A percentile compares a stretch with the other conserved stretches of the same genome.
These are phyloP conservation scores for Clarireedia monteithiana DNA, from an alignment of 2,329 filamentous ascomycete species.

Conservation along the genomic window DNA sequence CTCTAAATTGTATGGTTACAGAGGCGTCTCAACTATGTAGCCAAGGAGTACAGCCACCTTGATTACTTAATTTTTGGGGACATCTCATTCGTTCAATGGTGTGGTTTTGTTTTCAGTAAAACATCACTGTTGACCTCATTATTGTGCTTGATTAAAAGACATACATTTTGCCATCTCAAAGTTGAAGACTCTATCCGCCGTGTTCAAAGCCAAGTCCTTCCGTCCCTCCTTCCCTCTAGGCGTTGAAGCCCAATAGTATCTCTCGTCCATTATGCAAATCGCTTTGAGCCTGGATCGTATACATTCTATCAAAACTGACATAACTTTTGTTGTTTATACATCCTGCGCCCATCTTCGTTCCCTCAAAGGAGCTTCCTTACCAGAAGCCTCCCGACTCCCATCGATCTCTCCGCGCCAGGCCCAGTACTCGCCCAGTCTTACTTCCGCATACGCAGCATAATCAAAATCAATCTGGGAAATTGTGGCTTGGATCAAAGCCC, in stretches of 20 bases:
- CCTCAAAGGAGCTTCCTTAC: slow-evolving; percentile 59
- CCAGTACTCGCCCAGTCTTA: slow-evolving; percentile 83
- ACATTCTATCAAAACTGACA: not conserved
- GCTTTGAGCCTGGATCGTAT: slow-evolving; percentile 1
- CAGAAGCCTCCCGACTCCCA: slow-evolving; percentile 47
- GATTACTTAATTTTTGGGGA: too few species aligned
- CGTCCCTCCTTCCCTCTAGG: not conserved
- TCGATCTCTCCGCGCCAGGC: slow-evolving; percentile 74
- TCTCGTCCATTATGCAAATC: slow-evolving; percentile 7
- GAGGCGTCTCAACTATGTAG: too few species aligned
- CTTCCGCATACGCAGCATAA: slow-evolving; percentile 84
- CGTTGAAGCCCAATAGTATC: slow-evolving; percentile 13
- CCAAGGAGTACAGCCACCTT: too few species aligned
- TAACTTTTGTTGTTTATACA: slow-evolving; percentile 8
- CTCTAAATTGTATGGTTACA: too few species aligned
- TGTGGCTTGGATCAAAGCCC: slow-evolving; percentile 87
- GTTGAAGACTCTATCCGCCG: not conserved
- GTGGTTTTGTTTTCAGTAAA: too few species aligned
- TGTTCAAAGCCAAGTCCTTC: not conserved
- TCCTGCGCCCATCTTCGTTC: slow-evolving; percentile 64
- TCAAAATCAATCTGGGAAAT: slow-evolving; percentile 97
- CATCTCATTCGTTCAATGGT: too few species aligned
- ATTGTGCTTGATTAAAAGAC: too few species aligned
- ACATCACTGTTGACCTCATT: too few species aligned
- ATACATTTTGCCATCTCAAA: not conserved